Conservation (phyloP, 2,329 filamentous ascomycete species). For the Akanthomyces dipterigenus region DNA sequence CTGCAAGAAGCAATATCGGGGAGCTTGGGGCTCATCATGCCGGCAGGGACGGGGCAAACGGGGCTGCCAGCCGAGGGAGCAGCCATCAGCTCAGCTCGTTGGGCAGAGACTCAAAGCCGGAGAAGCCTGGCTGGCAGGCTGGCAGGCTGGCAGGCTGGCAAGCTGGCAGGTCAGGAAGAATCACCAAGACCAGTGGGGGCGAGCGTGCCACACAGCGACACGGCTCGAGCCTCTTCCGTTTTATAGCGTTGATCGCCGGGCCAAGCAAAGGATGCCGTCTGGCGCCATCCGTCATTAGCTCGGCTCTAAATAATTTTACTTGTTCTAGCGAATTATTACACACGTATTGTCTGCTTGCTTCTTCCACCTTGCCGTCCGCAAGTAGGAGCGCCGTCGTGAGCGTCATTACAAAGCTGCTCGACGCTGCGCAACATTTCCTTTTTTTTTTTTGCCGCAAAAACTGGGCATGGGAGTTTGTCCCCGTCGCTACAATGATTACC, state of each 20-base stretch:
- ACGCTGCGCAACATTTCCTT: neutral
- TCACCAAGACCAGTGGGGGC: too few relatives aligned
- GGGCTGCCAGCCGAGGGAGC: neutral
- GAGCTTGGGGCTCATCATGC: neutral
- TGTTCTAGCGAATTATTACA: neutral
- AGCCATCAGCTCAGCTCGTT: neutral
- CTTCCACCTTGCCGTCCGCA: neutral
- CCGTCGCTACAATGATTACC: neutral
- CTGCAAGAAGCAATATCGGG: slow-evolving; percentile 9
- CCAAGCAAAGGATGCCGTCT: neutral
- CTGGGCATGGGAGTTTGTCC: neutral
- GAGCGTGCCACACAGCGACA: neutral
- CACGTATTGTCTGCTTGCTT: neutral
- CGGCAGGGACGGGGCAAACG: neutral
- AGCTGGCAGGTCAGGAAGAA: neutral
- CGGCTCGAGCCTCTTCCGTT: neutral
- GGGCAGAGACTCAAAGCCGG: neutral
- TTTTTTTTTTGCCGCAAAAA: neutral
- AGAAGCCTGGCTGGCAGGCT: neutral
- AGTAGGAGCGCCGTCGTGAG: neutral
- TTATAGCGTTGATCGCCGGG: neutral
- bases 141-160: too few relatives aligned
- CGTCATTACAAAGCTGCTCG: neutral
- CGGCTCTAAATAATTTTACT: neutral
- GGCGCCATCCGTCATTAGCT: neutral